Conservation (phyloP, 2,329 filamentous ascomycete species). For the Alternaria conjuncta region DNA sequence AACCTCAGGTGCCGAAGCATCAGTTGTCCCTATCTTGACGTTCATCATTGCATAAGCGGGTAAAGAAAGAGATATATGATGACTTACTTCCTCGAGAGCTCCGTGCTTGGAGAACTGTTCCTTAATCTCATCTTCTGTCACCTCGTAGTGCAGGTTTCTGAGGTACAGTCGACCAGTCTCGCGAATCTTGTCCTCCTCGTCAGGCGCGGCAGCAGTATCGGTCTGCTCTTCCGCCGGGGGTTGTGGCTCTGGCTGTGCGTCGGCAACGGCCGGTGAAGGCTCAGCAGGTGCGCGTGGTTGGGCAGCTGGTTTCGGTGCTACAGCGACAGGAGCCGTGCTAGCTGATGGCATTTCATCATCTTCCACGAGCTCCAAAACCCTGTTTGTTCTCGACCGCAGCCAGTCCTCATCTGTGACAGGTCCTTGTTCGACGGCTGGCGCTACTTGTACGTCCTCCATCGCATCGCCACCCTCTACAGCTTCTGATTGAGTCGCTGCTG, state of each 20-base stretch:
- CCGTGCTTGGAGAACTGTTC: conserved; percentile 76
- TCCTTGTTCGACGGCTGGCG: conserved; percentile 37
- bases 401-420: conserved; percentile 82
- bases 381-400: conserved; percentile 86
- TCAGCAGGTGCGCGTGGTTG: conserved; percentile 17
- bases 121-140: conserved; percentile 77
- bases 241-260: conserved; percentile 14
- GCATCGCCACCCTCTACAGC: conserved; percentile 21
- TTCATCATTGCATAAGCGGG: conserved; percentile 75
- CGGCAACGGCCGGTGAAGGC: conserved; percentile 6
- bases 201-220: conserved; percentile 43
- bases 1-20: conserved; percentile 91
- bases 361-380: conserved; percentile 82
- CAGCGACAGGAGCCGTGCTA: background rate
- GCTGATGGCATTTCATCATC: conserved; percentile 64
- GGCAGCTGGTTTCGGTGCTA: background rate
- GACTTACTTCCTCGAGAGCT: conserved; percentile 82
- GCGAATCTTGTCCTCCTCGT: conserved; percentile 68
- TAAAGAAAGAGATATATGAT: conserved; percentile 19
- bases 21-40: conserved; percentile 99
- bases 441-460: conserved; percentile 22
- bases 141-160: conserved; percentile 83
- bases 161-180: conserved; percentile 83
- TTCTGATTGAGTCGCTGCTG: background rate
- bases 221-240: conserved; percentile 42